Conservation (phyloP, 192 early-diverging fungal species). For the Coemansia sp. region DNA sequence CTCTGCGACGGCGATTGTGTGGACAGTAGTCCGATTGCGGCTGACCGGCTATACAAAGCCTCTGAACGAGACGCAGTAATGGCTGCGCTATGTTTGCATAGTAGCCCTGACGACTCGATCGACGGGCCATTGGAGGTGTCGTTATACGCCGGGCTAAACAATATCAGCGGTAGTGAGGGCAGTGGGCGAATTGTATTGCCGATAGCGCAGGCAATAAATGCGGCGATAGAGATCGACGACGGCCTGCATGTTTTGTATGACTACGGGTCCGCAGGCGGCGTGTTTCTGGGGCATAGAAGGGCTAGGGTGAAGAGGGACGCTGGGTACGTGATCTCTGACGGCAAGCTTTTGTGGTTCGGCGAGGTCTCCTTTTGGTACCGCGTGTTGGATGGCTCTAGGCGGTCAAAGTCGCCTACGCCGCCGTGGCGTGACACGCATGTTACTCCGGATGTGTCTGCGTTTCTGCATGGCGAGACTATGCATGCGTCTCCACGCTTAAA, state of each 20-base stretch:
- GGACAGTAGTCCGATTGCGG: constrained; percentile 22
- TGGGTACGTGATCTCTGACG: constrained; percentile 35
- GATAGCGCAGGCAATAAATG: constrained; percentile 4
- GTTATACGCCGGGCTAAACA: constrained; percentile 8
- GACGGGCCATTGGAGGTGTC: constrained; percentile 13
- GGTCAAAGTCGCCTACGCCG: constrained; percentile 33
- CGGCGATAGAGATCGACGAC: constrained; percentile 25
- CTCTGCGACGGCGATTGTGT: not conserved
- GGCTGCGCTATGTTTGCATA: constrained; percentile 7
- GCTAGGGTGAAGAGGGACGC: constrained; percentile 5
- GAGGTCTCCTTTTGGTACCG: constrained; percentile 40
- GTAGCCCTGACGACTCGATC: not conserved
- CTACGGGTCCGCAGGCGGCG: not conserved
- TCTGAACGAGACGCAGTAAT: not conserved
- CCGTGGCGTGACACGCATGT: constrained; percentile 35
- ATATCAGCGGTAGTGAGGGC: constrained; percentile 1
- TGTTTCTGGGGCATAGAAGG: constrained; percentile 32
- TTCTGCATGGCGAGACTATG: not conserved
- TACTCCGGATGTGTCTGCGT: not conserved
- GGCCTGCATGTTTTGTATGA: constrained; percentile 23
- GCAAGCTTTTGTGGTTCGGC: constrained; percentile 42
- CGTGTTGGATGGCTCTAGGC: not conserved
- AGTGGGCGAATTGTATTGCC: not conserved
- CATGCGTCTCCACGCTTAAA: not conserved
- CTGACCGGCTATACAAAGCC: constrained; percentile 18